These are phyloP conservation scores for Gnaphalium uliginosum DNA, from an alignment of 129 eudicot genomes.

Conservation along the genomic window DNA sequence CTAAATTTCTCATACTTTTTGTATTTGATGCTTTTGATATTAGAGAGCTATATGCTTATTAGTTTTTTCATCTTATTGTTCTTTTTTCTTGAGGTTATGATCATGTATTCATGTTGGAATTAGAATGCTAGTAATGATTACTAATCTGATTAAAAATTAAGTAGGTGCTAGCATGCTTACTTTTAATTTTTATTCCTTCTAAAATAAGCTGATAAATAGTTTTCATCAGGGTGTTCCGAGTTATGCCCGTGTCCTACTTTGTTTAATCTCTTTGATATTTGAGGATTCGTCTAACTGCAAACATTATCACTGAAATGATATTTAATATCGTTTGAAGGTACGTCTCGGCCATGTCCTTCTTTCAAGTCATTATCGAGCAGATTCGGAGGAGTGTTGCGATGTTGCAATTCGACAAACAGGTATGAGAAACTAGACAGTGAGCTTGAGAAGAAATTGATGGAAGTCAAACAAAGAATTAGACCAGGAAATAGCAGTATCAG, in stretches of 20 bases:
- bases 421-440: constrained; percentile 54
- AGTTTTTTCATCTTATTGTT: neutral
- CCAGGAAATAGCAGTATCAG: constrained; percentile 42
- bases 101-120: neutral
- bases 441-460: constrained; percentile 60
- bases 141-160: neutral
- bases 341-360: constrained; percentile 24
- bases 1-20: too few species aligned
- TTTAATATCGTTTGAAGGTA: constrained; percentile 32
- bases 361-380: constrained; percentile 45
- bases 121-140: neutral
- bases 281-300: neutral
- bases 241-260: too few species aligned
- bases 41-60: too few species aligned
- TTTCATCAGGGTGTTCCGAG: too few species aligned
- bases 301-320: neutral
- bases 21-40: too few species aligned
- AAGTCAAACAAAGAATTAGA: constrained; percentile 42
- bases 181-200: too few species aligned
- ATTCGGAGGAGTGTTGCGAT: constrained; percentile 48
- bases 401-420: constrained; percentile 37
- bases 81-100: neutral
- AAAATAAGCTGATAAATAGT: too few species aligned
- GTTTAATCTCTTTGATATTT: neutral
- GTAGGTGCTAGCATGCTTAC: too few species aligned